phyloP scores from a whole-genome alignment of 306 rosid genomes.

The Gastrolobium bilobum region DNA sequence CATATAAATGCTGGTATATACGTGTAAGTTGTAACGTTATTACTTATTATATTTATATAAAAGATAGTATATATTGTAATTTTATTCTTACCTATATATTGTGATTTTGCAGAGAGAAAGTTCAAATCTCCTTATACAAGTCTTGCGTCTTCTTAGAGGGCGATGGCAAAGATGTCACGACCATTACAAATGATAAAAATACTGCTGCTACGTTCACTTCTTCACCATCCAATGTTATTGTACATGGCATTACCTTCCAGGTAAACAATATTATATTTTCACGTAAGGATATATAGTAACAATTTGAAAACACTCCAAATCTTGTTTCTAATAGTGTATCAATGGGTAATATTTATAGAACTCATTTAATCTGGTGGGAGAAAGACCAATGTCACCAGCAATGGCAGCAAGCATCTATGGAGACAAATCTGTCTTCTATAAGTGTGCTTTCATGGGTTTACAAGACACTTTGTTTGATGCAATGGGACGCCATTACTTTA shows the following conservation, averaged over 20 bases:
- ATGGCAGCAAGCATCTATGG: conserved; percentile 53
- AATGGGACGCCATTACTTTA: conserved; percentile 52
- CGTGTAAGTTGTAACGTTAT: neutral
- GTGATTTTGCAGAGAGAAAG: neutral
- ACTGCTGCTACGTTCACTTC: neutral
- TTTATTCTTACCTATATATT: neutral
- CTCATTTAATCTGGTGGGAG: neutral
- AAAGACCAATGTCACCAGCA: conserved; percentile 19
- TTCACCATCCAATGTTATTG: neutral
- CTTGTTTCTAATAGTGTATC: neutral
- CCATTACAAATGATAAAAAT: neutral
- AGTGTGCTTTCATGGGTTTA: conserved; percentile 51
- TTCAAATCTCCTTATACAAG: neutral
- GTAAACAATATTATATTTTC: neutral
- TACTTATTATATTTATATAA: neutral
- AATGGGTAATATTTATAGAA: neutral
- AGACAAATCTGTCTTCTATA: conserved; percentile 49
- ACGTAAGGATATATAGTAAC: neutral
- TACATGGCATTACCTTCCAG: neutral
- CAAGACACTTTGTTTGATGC: conserved; percentile 60
- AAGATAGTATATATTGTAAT: neutral
- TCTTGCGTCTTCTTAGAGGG: conserved; percentile 20
- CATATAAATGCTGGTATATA: conserved; percentile 35
- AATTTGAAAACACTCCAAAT: neutral
- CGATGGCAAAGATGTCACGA: neutral